A percentile compares a stretch with the other conserved stretches of the same genome.
These are phyloP conservation scores for Aspergillus fijiensis DNA, from an alignment of 2,329 filamentous ascomycete species.

Conservation along the genomic window DNA sequence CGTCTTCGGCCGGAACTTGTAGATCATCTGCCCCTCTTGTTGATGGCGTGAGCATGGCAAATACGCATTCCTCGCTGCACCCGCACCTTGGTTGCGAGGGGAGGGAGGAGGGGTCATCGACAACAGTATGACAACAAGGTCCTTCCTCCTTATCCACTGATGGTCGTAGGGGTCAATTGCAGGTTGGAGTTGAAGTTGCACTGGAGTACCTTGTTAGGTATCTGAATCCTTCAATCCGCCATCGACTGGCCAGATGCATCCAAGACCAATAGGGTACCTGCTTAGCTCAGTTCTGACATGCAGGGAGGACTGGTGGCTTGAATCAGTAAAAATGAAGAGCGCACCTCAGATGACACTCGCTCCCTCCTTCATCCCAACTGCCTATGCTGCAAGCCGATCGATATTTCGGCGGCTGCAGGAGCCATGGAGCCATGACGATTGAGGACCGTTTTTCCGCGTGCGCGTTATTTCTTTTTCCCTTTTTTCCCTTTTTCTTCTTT, in stretches of 20 bases:
- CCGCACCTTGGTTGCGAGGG: background rate
- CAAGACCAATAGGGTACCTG: background rate
- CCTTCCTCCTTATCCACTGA: background rate
- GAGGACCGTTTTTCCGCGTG: slow-evolving; percentile 8
- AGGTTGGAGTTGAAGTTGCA: background rate
- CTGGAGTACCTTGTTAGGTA: background rate
- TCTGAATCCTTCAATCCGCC: background rate
- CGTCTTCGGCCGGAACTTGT: slow-evolving; percentile 14
- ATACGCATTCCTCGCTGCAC: slow-evolving; percentile 1
- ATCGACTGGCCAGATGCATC: background rate
- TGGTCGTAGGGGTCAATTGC: background rate
- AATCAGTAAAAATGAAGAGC: background rate
- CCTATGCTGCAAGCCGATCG: slow-evolving; percentile 5
- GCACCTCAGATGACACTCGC: background rate
- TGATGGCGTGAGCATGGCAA: slow-evolving; percentile 18
- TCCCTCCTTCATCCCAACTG: background rate
- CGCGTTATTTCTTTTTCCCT: slow-evolving; percentile 6
- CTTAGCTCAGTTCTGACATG: background rate
- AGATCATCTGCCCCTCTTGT: slow-evolving; percentile 7
- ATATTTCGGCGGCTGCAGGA: background rate
- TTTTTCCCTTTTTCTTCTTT: slow-evolving; percentile 5
- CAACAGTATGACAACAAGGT: background rate
- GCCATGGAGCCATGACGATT: background rate
- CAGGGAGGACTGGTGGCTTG: background rate
- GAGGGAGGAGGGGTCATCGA: no score